phyloP scores from a whole-genome alignment of 1,284 basidiomycete genomes.

The Ganoderma meredithae region DNA sequence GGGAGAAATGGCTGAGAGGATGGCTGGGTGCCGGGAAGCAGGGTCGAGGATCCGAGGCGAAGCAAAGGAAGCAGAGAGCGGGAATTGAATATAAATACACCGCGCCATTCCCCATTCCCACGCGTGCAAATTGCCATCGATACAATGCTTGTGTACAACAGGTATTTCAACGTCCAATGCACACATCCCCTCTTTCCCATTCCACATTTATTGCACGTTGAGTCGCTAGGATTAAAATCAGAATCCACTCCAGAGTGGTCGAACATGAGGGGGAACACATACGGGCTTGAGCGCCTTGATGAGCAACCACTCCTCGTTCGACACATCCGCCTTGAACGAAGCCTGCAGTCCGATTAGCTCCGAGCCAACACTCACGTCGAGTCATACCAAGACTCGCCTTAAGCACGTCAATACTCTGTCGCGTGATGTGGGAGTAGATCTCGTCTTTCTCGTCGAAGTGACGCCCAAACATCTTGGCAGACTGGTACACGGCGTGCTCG shows the following conservation, averaged over 20 bases:
- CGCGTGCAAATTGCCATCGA: conserved; percentile 26
- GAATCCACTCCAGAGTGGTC: not conserved
- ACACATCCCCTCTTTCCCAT: not conserved
- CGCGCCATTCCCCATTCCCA: conserved; percentile 38
- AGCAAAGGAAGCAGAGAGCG: conserved; percentile 20
- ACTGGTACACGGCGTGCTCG: conserved; percentile 96
- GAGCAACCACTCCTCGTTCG: conserved; percentile 92
- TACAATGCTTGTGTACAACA: conserved; percentile 17
- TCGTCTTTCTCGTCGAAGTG: conserved; percentile 98
- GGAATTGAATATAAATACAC: conserved; percentile 37
- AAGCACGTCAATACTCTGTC: conserved; percentile 94
- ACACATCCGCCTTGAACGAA: conserved; percentile 91
- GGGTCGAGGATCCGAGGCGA: conserved; percentile 13
- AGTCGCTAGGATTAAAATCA: conserved; percentile 49
- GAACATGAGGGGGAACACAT: conserved; percentile 38
- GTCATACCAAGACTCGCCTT: conserved; percentile 61
- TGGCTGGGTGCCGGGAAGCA: conserved; percentile 7
- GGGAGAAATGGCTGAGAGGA: not conserved
- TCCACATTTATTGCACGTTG: conserved; percentile 49
- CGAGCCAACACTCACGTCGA: conserved; percentile 14
- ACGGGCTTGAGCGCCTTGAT: conserved; percentile 94
- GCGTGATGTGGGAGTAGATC: conserved; percentile 88
- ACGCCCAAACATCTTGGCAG: conserved; percentile 92
- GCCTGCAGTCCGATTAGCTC: conserved; percentile 51
- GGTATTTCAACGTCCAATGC: not conserved